Evolutionary conservation across 768 basidiomycete genomes (phyloP), one percentile per base, ranked within the genome.

Genomic region (Amanita fuliginea): DNA sequence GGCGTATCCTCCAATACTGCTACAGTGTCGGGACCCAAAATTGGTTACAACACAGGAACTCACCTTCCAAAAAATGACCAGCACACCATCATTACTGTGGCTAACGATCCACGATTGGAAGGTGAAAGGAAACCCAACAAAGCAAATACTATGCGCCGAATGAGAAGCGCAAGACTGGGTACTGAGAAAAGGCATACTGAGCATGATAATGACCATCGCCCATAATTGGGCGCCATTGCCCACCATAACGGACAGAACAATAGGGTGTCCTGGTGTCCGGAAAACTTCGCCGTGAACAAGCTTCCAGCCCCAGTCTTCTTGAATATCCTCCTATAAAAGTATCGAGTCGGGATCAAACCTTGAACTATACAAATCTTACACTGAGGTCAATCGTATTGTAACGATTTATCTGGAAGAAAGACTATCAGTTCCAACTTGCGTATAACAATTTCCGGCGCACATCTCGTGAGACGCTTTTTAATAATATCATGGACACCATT

Each of bases 251-350:
- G 91, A 83, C 6, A 98, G 68, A 6, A 84, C 54, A 74, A 93
- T 78, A 0, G 91, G 80, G 47, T 83, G 75, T 40, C 68, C 67
- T 1, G 95, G 95, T 1, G 83, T 71, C 18, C 95, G 79, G 73
- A 97, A 98, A 14, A 98, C 89, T 65, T 98, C 95, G 18, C 92
- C 93, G 56, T 96, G 92, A 19, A 98, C 82, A 14, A 98, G 77
- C 61, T 98, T 98, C 95, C 95, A 98, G 1, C 95, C 95, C 78
- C 85, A 95, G 57, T 98, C 95, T 68, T 98, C 95, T 64, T 94
- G 91, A 2, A 96, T 87, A 58, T 95, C 92, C 60, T 95, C 92
- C 87, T 91, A 55, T 14, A 51, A 16, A 42, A 51, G 30, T 19
- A 37, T 43, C 49, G 10, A 22, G 21, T 54, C 33, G 19, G 13